These are phyloP conservation scores for Rheum nobile DNA, from an alignment of 148 eudicot species.

Conservation along the genomic window DNA sequence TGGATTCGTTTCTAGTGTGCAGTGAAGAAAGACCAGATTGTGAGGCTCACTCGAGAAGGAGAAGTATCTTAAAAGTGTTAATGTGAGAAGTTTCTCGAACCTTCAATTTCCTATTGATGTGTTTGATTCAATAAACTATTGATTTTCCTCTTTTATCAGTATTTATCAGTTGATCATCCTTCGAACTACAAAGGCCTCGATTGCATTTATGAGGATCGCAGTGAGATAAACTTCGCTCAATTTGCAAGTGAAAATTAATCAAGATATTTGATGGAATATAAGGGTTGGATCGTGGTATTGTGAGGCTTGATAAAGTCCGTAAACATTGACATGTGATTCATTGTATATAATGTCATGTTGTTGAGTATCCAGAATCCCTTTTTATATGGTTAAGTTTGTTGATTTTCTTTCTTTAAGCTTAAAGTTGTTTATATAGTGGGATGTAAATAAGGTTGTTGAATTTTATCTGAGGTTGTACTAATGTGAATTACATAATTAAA, in stretches of 20 bases:
- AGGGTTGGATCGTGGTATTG: no score
- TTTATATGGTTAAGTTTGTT: no score
- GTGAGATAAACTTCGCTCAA: conserved; percentile 41
- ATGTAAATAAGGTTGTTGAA: no score
- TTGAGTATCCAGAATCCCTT: no score
- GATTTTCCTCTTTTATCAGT: conserved; percentile 22
- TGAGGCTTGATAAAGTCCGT: no score
- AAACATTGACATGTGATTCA: no score
- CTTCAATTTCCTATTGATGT: background rate
- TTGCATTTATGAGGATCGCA: conserved; percentile 89
- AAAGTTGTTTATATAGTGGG: no score
- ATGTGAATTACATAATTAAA: no score
- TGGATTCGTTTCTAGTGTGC: conserved; percentile 12
- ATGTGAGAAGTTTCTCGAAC: conserved; percentile 36
- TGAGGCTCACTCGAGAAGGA: conserved; percentile 95
- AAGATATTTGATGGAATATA: background rate
- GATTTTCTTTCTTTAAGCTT: no score
- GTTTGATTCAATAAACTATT: background rate
- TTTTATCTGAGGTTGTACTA: no score
- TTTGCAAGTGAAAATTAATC: background rate
- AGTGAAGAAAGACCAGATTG: conserved; percentile 99
- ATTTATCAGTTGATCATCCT: conserved; percentile 87
- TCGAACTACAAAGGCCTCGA: conserved; percentile 82
- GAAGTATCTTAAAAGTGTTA: conserved; percentile 76
- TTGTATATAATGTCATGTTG: no score